phyloP scores from a whole-genome alignment of 768 basidiomycete species.

The Pleurotus giganteus region DNA sequence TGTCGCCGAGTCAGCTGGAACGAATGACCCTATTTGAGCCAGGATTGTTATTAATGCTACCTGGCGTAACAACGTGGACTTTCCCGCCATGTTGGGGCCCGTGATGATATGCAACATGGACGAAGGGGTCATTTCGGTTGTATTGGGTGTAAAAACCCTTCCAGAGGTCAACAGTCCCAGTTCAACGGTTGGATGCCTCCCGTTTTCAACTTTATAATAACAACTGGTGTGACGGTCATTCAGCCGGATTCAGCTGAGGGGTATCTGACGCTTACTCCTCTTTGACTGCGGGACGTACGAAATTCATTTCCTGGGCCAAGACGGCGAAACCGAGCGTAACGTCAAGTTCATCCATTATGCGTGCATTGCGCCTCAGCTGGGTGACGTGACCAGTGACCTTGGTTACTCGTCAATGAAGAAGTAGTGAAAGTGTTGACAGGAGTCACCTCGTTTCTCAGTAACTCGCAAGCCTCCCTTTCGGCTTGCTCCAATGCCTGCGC shows the following conservation, averaged over 20 bases:
- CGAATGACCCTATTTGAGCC: slow-evolving; percentile 91
- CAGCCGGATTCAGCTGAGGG: neutral
- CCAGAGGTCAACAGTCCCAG: slow-evolving; percentile 73
- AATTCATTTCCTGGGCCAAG: slow-evolving; percentile 74
- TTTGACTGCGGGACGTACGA: slow-evolving; percentile 67
- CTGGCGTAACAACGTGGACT: slow-evolving; percentile 91
- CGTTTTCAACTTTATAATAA: slow-evolving; percentile 68
- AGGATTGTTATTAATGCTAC: slow-evolving; percentile 87
- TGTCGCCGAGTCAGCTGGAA: slow-evolving; percentile 79
- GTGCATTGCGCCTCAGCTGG: slow-evolving; percentile 69
- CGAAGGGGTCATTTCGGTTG: slow-evolving; percentile 54
- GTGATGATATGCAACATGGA: slow-evolving; percentile 82
- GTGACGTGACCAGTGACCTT: slow-evolving; percentile 63
- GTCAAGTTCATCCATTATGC: slow-evolving; percentile 85
- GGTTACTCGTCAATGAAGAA: neutral
- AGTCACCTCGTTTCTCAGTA: slow-evolving; percentile 62
- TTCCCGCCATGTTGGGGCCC: slow-evolving; percentile 95
- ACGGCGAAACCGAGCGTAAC: slow-evolving; percentile 78
- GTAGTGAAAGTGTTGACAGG: neutral
- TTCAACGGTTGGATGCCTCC: slow-evolving; percentile 93
- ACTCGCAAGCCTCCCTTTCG: slow-evolving; percentile 75
- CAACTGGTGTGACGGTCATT: neutral
- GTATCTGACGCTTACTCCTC: slow-evolving; percentile 53
- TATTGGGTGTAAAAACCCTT: slow-evolving; percentile 84
- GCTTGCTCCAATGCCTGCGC: slow-evolving; percentile 46